Evolutionary conservation across 371 early-diverging fungal species (phyloP), one percentile per base, ranked within the genome.

Genomic region (Mucor lusitanicus): DNA sequence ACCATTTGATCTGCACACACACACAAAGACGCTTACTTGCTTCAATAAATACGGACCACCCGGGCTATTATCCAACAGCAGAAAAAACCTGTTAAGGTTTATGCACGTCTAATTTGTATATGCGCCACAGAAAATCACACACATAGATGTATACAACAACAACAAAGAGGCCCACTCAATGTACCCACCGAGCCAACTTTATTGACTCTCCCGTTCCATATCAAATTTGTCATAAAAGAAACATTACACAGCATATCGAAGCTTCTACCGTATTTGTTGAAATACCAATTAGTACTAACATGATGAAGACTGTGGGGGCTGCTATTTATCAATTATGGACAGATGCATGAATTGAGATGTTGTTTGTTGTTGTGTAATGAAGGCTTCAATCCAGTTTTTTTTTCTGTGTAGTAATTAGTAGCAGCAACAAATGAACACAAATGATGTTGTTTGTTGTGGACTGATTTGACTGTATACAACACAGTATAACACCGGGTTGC

Each of bases 191-290:
- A 46, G 3, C 9, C 46, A 46, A 46, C 46, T 46, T 25, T 37
- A 13, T 37, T 11, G 37, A 48, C n/a, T n/a, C 48, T 23, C 25
- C 48, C 48, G 48, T 48, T 25, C n/a, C n/a, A 21, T 48, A 48
- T 48, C 48, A 48, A 48, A 48, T 23, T 23, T 23, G 48, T 48
- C 21, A 48, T 48, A 48, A 48, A 48, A 48, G 48, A 48, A 48
- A 48, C 48, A 48, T 48, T 48, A 48, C 48, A 48, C 48, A 48
- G 48, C 48, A 48, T 25, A 25, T 48, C 48, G 48, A 48, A 48
- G 19, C 48, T 48, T 48, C 48, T 23, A 48, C 5, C 13, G 8
- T 37, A 5, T 37, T 37, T 48, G 21, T 21, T 25, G 25, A 48
- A 48, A 48, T 48, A 48, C 21, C n/a, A 30, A 30, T 30, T 30